These are phyloP conservation scores for Trichoderma harzianum DNA, from an alignment of 2,329 filamentous ascomycete genomes.

Conservation along the genomic window DNA sequence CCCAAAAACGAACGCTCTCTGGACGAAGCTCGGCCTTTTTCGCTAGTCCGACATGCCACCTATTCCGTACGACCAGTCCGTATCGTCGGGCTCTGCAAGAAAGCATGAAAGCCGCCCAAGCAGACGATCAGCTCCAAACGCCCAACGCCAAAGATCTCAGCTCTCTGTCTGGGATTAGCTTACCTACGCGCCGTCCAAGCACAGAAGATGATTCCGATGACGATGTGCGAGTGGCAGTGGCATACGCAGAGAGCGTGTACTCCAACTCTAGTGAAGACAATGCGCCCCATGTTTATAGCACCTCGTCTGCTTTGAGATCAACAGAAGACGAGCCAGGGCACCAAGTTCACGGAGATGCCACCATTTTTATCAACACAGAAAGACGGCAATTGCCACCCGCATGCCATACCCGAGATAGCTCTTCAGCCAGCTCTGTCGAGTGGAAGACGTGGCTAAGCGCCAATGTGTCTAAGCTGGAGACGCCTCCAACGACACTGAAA, in stretches of 20 bases:
- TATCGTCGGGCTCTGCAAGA: constrained; percentile 51
- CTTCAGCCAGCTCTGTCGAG: constrained; percentile 47
- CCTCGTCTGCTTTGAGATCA: neutral
- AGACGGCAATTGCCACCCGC: constrained; percentile 24
- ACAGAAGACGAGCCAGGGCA: neutral
- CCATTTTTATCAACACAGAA: constrained; percentile 6
- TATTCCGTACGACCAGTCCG: constrained; percentile 54
- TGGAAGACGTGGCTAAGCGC: constrained; percentile 56
- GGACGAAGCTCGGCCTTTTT: constrained; percentile 50
- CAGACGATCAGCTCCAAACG: constrained; percentile 24
- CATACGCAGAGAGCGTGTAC: constrained; percentile 50
- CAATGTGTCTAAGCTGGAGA: constrained; percentile 48
- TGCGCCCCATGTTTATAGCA: neutral
- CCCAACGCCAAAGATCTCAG: constrained; percentile 38
- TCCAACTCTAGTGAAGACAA: constrained; percentile 33
- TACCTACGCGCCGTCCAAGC: constrained; percentile 41
- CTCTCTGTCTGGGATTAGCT: constrained; percentile 39
- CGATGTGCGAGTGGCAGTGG: constrained; percentile 32
- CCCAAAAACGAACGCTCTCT: constrained; percentile 30
- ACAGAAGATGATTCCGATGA: constrained; percentile 38
- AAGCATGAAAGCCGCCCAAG: constrained; percentile 40
- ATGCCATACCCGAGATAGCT: constrained; percentile 33
- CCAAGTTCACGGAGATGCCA: constrained; percentile 16
- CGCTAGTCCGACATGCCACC: constrained; percentile 47
- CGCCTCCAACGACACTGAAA: constrained; percentile 20